Evolutionary conservation across 495 filamentous ascomycete genomes (phyloP), one percentile per base, ranked within the genome.

Genomic region (Aspergillus biplanus): DNA sequence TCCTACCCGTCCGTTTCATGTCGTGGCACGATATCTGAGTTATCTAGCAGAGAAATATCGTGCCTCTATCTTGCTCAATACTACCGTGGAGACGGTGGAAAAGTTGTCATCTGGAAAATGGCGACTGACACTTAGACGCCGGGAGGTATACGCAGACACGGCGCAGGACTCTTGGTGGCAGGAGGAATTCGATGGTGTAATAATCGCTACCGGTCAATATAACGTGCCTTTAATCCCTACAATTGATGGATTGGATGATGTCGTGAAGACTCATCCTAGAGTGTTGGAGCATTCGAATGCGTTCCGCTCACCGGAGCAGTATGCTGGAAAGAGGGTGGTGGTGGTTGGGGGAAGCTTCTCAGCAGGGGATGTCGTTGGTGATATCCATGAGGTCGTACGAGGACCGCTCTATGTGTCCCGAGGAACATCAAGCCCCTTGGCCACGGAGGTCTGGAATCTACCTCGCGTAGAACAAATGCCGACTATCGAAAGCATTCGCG

Each of bases 171-270:
- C 67, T 50, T 73, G 71, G 73, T 75, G 73, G 71, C 59, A 73
- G 49, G 73, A 75, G 57, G 59, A 67, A 5, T 74, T 73, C 67
- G 91, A 95, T 73, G 92, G 89, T 9, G 84, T 95, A 0, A 80
- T 92, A 2, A 83, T 93, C 18, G 90, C 90, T 3, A 89, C 81
- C 31, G 92, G 92, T 0, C 91, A 96, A 68, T 93, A 91, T 69
- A 81, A 82, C 15, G 83, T 87, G 7, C 87, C 87, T 0, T 85
- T 80, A 61, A 79, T 93, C 8, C 92, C 92, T 0, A 65, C 76
- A 1, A 81, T 89, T 5, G 35, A 53, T 0, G 73, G 73, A 0
- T 49, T 75, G 12, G 55, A 56, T 7, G 50, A 58, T 6, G 58
- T 64, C 7, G 50, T 63, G n/a, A 52, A 57, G 27, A 58, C 62